Base-by-base conservation (phyloP, 2,329 filamentous ascomycete species). In the Colletotrichum sp. region DNA sequence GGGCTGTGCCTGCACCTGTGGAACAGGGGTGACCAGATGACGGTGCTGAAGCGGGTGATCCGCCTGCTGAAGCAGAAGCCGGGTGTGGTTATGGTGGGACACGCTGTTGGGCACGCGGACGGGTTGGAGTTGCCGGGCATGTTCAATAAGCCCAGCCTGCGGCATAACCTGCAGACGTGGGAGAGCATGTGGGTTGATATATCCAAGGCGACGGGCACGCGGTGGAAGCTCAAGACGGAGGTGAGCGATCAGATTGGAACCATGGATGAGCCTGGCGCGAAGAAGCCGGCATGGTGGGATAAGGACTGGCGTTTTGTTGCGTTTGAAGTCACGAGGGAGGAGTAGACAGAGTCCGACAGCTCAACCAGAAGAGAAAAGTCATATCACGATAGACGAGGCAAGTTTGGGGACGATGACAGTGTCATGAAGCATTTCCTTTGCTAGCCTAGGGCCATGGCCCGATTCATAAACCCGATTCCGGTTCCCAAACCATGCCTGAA, bases 1-100 rank as follows among this genome's bases (percentile, higher is more conserved):
- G 81, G 80, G 15, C 77, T 77, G 2, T 80, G 81, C 22, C 77
- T 82, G 27, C 81, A 82, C 36, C 71, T 82, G 12, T 82, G 81
- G 64, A 66, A 75, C 4, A 72, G 79, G 11, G 77, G 79, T 5
- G 32, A 77, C 62, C 80, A 82, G 72, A 55, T 74, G 65, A 36
- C 25, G 11, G 71, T 77, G 32, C 57, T 78, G 52, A 25, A 19
- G 13, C 32, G 76, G 19, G 70, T 77, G 6, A 69, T 78, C n/a
- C 49, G 74, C 2, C 8, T 78, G 39, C 13, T 77, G 16, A 67
- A 59, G 69, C 65, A 52, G 52, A 30, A 61, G 62, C 69, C 74
- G 13, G 78, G 78, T 2, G 34, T 62, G 2, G 19, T 76, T 6
- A 78, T 79, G 13, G 27, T 79, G 4, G 78, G 78, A 5, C 70